A percentile compares a stretch with the other conserved stretches of the same genome.
Evolutionary conservation across 805 yeast species (phyloP).

Genomic region (Phaffomyces antillensis): DNA sequence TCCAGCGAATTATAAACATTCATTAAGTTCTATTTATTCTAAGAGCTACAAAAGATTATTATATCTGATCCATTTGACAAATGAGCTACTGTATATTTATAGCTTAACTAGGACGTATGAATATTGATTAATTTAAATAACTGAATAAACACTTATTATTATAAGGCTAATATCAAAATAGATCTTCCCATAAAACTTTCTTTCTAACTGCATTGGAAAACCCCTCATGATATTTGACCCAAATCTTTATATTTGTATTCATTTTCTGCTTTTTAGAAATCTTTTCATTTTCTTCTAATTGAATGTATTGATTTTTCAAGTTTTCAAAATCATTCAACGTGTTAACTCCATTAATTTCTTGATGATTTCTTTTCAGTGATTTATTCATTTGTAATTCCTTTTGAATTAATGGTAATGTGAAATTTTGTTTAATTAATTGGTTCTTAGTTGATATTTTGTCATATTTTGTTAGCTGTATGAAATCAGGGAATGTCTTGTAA

Average conservation of each 20-base stretch:
- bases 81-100: too few species aligned
- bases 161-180: constrained; percentile 39
- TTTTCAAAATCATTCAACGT: constrained; percentile 15
- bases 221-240: constrained; percentile 93
- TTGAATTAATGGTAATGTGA: constrained; percentile 16
- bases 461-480: constrained; percentile 16
- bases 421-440: constrained; percentile 18
- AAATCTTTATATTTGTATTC: constrained; percentile 34
- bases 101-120: too few species aligned
- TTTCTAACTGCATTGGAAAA: constrained; percentile 87
- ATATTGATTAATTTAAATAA: too few species aligned
- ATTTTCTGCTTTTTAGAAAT: constrained; percentile 22
- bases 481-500: constrained; percentile 19
- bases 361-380: constrained; percentile 24
- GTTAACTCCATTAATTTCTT: constrained; percentile 18
- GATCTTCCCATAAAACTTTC: constrained; percentile 66
- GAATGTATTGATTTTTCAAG: constrained; percentile 38
- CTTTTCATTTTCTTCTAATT: constrained; percentile 21
- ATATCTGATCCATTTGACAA: too few species aligned
- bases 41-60: too few species aligned
- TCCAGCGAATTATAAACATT: too few species aligned
- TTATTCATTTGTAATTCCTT: constrained; percentile 24
- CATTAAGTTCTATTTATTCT: too few species aligned
- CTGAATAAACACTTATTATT: too few species aligned
- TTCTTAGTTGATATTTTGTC: constrained; percentile 12